Percentiles rank a stretch among this genome's conserved stretches.
Evolutionary conservation across 495 filamentous ascomycete genomes (phyloP).

Genomic region (Neurospora sp.): DNA sequence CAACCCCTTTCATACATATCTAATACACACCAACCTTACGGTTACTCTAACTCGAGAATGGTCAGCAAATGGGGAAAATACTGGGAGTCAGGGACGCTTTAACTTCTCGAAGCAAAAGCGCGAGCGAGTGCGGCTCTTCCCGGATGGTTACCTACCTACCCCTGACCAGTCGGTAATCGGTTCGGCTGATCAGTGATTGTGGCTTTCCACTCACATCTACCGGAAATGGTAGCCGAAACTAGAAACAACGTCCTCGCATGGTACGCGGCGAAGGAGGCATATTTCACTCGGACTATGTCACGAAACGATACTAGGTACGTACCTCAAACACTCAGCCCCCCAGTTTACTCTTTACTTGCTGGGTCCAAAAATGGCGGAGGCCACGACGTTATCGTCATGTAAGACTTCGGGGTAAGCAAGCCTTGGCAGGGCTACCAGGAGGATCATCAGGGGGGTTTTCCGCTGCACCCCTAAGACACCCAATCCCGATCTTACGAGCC

Average conservation of each 20-base stretch:
- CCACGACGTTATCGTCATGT: neutral
- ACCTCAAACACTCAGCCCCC: neutral
- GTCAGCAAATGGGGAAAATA: neutral
- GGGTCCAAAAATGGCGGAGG: neutral
- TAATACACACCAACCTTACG: neutral
- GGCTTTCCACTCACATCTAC: neutral
- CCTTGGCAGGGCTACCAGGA: neutral
- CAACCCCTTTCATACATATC: neutral
- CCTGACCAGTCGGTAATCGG: neutral
- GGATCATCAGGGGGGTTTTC: neutral
- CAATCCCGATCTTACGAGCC: neutral
- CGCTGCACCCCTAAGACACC: neutral
- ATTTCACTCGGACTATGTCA: neutral
- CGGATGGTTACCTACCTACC: neutral
- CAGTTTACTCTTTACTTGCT: neutral
- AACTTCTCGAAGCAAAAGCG: neutral
- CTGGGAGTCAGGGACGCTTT: neutral
- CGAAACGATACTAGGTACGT: neutral
- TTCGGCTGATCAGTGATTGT: neutral
- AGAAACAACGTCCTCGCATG: neutral
- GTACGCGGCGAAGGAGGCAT: neutral
- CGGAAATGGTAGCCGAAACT: neutral
- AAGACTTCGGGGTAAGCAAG: neutral
- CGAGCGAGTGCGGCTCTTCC: neutral
- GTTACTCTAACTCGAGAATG: neutral